Percentiles rank a stretch among this genome's conserved stretches.
Conservation (phyloP, 805 yeast genomes). For the Ogataea salicorniae region DNA sequence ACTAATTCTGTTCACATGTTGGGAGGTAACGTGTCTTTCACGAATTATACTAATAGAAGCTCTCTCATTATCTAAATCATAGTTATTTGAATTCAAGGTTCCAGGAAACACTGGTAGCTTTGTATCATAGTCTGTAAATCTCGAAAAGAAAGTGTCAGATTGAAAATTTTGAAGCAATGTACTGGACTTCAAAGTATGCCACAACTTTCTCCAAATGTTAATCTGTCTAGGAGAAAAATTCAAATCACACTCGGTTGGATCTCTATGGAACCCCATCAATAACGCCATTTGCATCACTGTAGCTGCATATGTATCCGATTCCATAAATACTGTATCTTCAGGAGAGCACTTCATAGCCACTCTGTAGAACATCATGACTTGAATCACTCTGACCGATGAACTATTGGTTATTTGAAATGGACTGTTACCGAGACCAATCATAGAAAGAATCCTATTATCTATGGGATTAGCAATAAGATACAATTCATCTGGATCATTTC, state of each 20-base stretch:
- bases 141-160: constrained; percentile 21
- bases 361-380: constrained; percentile 37
- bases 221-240: constrained; percentile 30
- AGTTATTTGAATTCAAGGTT: constrained; percentile 28
- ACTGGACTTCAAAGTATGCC: constrained; percentile 43
- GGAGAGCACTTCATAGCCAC: constrained; percentile 40
- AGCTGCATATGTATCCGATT: constrained; percentile 34
- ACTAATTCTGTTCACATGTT: constrained; percentile 29
- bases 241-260: constrained; percentile 32
- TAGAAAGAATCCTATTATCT: constrained; percentile 30
- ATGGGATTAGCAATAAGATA: constrained; percentile 37
- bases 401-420: constrained; percentile 36
- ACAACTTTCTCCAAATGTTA: constrained; percentile 54
- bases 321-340: constrained; percentile 41
- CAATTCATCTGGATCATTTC: constrained; percentile 24
- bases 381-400: constrained; percentile 37
- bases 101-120: constrained; percentile 35
- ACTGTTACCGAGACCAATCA: constrained; percentile 36
- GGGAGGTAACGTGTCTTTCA: constrained; percentile 28
- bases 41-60: constrained; percentile 30
- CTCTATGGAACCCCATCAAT: constrained; percentile 44
- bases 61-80: constrained; percentile 34
- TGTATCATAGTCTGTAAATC: constrained; percentile 39
- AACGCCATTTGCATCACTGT: constrained; percentile 40
- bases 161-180: constrained; percentile 40